phyloP scores from a whole-genome alignment of 257 asterid species.

The Rhazya stricta region DNA sequence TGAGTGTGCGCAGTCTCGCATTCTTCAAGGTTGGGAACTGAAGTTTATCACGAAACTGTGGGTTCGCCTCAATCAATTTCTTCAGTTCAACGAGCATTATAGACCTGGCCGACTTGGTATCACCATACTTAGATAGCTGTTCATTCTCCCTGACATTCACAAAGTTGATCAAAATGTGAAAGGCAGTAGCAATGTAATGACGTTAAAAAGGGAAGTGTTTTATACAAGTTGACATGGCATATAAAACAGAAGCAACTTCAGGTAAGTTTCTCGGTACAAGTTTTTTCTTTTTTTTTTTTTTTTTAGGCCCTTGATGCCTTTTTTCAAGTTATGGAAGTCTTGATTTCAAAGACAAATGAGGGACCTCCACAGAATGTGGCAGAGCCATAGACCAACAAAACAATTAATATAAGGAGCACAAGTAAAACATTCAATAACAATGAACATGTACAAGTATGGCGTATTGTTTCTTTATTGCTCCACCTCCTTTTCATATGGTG shows the following conservation, averaged over 20 bases:
- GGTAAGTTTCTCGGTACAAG: background rate
- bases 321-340: background rate
- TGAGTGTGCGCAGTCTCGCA: slow-evolving; percentile 51
- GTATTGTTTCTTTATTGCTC: background rate
- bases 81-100: slow-evolving; percentile 43
- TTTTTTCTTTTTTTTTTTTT: background rate
- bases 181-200: slow-evolving; percentile 13
- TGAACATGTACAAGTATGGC: background rate
- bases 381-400: background rate
- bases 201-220: background rate
- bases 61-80: slow-evolving; percentile 51
- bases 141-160: slow-evolving; percentile 46
- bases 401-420: background rate
- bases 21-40: slow-evolving; percentile 43
- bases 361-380: background rate
- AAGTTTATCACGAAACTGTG: slow-evolving; percentile 57
- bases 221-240: background rate
- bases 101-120: slow-evolving; percentile 52
- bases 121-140: slow-evolving; percentile 46
- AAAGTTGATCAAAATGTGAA: slow-evolving; percentile 11
- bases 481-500: background rate
- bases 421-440: too few relatives aligned
- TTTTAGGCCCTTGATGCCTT: background rate
- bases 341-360: background rate
- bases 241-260: background rate